These are phyloP conservation scores for Collybia nuda DNA, from an alignment of 768 basidiomycete species.

Conservation along the genomic window DNA sequence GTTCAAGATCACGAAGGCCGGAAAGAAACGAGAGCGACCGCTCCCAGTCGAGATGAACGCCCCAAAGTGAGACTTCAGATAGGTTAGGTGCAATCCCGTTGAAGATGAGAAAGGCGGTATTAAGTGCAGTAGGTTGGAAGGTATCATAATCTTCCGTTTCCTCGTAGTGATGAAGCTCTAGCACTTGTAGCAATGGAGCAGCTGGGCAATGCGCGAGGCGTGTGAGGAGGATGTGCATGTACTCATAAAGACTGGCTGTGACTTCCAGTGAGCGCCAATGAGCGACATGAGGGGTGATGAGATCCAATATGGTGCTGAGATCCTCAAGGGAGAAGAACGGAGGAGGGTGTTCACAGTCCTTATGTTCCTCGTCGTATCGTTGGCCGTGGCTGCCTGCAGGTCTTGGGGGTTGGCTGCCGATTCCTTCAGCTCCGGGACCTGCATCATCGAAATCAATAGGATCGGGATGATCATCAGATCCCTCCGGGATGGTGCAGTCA, in stretches of 20 bases:
- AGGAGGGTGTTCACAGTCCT: constrained; percentile 13
- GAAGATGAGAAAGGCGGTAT: constrained; percentile 46
- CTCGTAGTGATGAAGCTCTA: constrained; percentile 59
- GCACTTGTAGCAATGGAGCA: constrained; percentile 53
- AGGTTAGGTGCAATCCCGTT: constrained; percentile 56
- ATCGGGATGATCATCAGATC: constrained; percentile 1
- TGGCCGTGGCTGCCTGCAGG: constrained; percentile 1
- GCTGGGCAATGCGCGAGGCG: constrained; percentile 39
- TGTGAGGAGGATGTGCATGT: constrained; percentile 43
- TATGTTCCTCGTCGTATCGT: constrained; percentile 19
- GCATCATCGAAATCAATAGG: constrained; percentile 20
- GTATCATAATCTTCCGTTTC: constrained; percentile 39
- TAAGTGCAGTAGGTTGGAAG: constrained; percentile 41
- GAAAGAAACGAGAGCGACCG: constrained; percentile 40
- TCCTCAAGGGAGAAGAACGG: constrained; percentile 31
- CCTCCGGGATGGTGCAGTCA: constrained; percentile 35
- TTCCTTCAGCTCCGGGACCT: constrained; percentile 16
- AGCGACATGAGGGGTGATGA: constrained; percentile 49
- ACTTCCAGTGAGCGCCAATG: constrained; percentile 57
- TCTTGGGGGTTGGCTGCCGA: neutral
- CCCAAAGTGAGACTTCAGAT: constrained; percentile 53
- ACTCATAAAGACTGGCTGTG: constrained; percentile 42
- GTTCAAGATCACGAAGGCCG: constrained; percentile 50
- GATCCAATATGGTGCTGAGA: constrained; percentile 34
- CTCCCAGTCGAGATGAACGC: constrained; percentile 71